phyloP scores from a whole-genome alignment of 805 yeast genomes.

The Suhomyces sp. region DNA sequence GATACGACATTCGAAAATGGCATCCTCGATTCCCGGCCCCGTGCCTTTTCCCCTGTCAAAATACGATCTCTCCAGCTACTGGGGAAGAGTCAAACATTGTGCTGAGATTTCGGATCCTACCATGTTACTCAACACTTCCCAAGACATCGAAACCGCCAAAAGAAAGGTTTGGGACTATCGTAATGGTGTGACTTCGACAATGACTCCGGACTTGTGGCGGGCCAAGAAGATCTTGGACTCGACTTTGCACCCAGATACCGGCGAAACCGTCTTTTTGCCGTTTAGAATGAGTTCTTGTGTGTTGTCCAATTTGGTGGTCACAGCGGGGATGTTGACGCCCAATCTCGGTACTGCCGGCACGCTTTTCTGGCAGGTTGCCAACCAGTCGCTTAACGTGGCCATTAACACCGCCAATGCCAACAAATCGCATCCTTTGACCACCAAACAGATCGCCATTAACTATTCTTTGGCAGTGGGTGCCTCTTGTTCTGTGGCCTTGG shows the following conservation, averaged over 20 bases:
- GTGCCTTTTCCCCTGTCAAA: constrained; percentile 75
- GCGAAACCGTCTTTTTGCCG: constrained; percentile 87
- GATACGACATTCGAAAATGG: constrained; percentile 69
- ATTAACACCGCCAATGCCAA: constrained; percentile 95
- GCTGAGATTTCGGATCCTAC: constrained; percentile 91
- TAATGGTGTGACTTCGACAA: constrained; percentile 59
- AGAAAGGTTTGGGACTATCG: constrained; percentile 67
- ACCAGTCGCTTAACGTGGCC: constrained; percentile 95
- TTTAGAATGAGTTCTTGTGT: constrained; percentile 98
- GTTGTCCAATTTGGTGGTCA: constrained; percentile 87
- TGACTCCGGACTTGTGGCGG: constrained; percentile 84
- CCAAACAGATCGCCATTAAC: constrained; percentile 71
- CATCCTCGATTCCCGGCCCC: constrained; percentile 84
- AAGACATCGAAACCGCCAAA: constrained; percentile 65
- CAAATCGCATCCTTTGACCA: constrained; percentile 87
- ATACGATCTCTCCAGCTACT: constrained; percentile 77
- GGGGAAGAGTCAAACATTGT: constrained; percentile 95
- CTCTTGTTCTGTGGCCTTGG: constrained; percentile 93
- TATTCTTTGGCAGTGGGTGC: constrained; percentile 90
- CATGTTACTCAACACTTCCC: constrained; percentile 72
- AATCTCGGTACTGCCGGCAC: constrained; percentile 88
- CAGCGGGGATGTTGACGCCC: constrained; percentile 98
- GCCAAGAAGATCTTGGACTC: constrained; percentile 88
- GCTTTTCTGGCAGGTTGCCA: constrained; percentile 95
- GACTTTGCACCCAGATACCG: constrained; percentile 94